Evolutionary conservation across 495 filamentous ascomycete species (phyloP).

Genomic region (Daldinia caldariorum): DNA sequence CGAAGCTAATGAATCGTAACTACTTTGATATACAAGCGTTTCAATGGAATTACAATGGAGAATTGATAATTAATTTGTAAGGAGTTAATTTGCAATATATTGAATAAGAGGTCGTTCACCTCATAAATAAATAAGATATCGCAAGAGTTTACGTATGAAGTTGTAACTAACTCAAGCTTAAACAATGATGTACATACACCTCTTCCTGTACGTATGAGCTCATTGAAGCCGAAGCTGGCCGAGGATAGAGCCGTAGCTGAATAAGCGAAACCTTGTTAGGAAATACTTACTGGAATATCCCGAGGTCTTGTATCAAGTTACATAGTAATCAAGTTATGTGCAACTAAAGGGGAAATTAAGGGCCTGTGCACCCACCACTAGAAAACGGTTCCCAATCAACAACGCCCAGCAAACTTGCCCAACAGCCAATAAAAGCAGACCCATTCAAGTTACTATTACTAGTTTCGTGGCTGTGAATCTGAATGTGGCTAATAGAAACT

Average conservation of each 20-base stretch:
- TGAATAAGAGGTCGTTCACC: not conserved
- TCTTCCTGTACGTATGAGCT: constrained; percentile 23
- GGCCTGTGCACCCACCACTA: not conserved
- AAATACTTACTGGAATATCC: constrained; percentile 14
- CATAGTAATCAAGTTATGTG: not conserved
- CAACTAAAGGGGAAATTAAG: constrained; percentile 6
- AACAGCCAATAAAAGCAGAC: constrained; percentile 4
- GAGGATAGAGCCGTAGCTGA: constrained; percentile 37
- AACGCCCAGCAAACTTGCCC: not conserved
- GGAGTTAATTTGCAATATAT: not conserved
- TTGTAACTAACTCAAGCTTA: not conserved
- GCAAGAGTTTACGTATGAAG: not conserved
- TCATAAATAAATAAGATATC: not conserved
- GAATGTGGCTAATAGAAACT: constrained; percentile 30
- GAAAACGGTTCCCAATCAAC: too few relatives aligned
- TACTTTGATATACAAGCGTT: constrained; percentile 9
- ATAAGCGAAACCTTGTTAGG: constrained; percentile 25
- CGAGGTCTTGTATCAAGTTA: constrained; percentile 7
- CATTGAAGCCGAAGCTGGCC: constrained; percentile 47
- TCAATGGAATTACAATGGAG: constrained; percentile 3
- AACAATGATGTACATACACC: not conserved
- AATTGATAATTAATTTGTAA: constrained; percentile 19
- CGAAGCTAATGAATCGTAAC: constrained; percentile 25
- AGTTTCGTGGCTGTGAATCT: constrained; percentile 22
- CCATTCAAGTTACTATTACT: too few relatives aligned